Conservation (phyloP, 2,329 filamentous ascomycete species). For the Hymenotorrendiella dingleyae region DNA sequence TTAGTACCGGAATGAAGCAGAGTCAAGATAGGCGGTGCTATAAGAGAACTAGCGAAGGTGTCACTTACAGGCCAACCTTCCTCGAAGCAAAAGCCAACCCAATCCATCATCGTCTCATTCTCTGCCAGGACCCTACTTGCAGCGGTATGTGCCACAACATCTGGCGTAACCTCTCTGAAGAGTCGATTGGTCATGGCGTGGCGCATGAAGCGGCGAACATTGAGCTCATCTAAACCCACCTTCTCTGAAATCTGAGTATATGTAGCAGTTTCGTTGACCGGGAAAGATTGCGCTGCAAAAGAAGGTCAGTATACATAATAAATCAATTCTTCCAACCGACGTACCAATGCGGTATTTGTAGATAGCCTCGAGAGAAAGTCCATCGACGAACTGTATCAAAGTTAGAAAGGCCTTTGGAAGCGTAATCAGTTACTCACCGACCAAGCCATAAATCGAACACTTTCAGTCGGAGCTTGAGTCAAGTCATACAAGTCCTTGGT, state of each 20-base stretch:
- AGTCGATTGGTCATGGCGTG: slow-evolving; percentile 53
- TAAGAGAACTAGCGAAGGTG: neutral
- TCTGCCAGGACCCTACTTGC: slow-evolving; percentile 46
- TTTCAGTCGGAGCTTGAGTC: slow-evolving; percentile 44
- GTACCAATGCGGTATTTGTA: slow-evolving; percentile 46
- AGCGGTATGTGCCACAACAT: slow-evolving; percentile 49
- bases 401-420: slow-evolving; percentile 9
- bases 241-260: slow-evolving; percentile 41
- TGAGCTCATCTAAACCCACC: slow-evolving; percentile 42
- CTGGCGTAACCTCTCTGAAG: slow-evolving; percentile 46
- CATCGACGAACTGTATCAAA: slow-evolving; percentile 40
- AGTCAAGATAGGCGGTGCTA: neutral
- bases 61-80: slow-evolving; percentile 37
- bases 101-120: slow-evolving; percentile 43
- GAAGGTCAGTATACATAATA: slow-evolving; percentile 9
- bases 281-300: slow-evolving; percentile 44
- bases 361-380: slow-evolving; percentile 44
- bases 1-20: neutral
- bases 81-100: slow-evolving; percentile 50
- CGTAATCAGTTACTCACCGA: slow-evolving; percentile 35
- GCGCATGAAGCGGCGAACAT: slow-evolving; percentile 46
- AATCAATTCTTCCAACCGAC: neutral
- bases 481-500: slow-evolving; percentile 43
- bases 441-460: slow-evolving; percentile 47
- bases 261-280: slow-evolving; percentile 39